Conservation (phyloP, 495 filamentous ascomycete species). For the Penicillium cataractarum region DNA sequence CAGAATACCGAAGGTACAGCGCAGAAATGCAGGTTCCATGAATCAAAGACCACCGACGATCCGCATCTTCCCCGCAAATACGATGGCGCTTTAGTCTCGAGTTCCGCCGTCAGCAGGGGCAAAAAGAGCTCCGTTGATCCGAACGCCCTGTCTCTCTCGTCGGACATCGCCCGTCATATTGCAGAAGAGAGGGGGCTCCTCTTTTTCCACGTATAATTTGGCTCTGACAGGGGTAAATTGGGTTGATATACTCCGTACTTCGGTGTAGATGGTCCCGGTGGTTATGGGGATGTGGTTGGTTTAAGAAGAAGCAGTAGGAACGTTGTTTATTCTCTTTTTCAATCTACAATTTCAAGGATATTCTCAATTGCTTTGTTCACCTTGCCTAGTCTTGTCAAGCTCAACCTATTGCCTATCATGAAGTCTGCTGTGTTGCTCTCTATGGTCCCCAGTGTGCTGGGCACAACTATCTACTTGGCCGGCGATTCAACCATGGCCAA, state of each 20-base stretch:
- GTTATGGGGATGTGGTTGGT: neutral
- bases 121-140: slow-evolving; percentile 13
- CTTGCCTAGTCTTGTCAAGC: neutral
- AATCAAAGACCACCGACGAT: slow-evolving; percentile 19
- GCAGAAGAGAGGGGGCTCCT: neutral
- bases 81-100: slow-evolving; percentile 8
- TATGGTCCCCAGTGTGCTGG: slow-evolving; percentile 32
- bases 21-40: slow-evolving; percentile 21
- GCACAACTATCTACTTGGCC: slow-evolving; percentile 53
- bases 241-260: neutral
- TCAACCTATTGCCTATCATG: slow-evolving; percentile 20
- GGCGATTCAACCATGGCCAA: slow-evolving; percentile 62
- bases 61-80: slow-evolving; percentile 8
- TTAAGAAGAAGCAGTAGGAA: neutral
- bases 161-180: slow-evolving; percentile 3
- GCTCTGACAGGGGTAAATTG: neutral
- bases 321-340: neutral
- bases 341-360: neutral
- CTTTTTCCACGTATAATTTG: slow-evolving; percentile 29
- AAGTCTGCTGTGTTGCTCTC: slow-evolving; percentile 28
- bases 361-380: too few species aligned
- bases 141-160: slow-evolving; percentile 11
- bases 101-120: slow-evolving; percentile 5
- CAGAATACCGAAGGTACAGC: slow-evolving; percentile 3
- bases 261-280: neutral